Conservation (phyloP, 305 asterid species). For the Plantago lanceolata region DNA sequence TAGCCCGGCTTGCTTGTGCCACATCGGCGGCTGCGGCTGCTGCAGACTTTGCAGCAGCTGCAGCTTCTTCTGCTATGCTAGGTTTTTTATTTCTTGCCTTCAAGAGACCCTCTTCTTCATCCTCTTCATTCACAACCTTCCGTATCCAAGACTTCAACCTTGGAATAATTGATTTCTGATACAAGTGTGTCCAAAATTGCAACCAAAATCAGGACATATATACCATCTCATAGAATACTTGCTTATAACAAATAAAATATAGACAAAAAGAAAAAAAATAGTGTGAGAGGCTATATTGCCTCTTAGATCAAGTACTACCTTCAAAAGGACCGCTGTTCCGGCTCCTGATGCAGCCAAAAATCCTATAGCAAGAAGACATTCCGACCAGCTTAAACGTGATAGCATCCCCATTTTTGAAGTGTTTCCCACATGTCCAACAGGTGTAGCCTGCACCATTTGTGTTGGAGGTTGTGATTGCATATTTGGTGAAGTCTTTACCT, state of each 20-base stretch:
- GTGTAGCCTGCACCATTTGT: constrained; percentile 48
- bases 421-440: constrained; percentile 38
- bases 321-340: constrained; percentile 72
- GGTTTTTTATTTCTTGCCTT: constrained; percentile 42
- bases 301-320: constrained; percentile 46
- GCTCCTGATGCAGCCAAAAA: constrained; percentile 71
- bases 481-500: constrained; percentile 42
- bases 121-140: constrained; percentile 63
- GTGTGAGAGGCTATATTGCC: constrained; percentile 7
- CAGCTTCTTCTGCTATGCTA: constrained; percentile 75
- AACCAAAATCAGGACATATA: constrained; percentile 23
- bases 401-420: constrained; percentile 43
- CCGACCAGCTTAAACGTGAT: constrained; percentile 75
- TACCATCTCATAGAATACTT: constrained; percentile 20
- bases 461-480: constrained; percentile 46
- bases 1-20: constrained; percentile 87
- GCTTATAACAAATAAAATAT: not conserved
- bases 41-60: constrained; percentile 85
- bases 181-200: constrained; percentile 26
- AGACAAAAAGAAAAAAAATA: not conserved
- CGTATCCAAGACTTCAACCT: constrained; percentile 91
- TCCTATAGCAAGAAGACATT: constrained; percentile 71
- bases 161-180: constrained; percentile 69
- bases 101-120: constrained; percentile 39
- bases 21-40: constrained; percentile 92